These are phyloP conservation scores for Raffaelea albimanens DNA, from an alignment of 2,329 filamentous ascomycete species.

Conservation along the genomic window DNA sequence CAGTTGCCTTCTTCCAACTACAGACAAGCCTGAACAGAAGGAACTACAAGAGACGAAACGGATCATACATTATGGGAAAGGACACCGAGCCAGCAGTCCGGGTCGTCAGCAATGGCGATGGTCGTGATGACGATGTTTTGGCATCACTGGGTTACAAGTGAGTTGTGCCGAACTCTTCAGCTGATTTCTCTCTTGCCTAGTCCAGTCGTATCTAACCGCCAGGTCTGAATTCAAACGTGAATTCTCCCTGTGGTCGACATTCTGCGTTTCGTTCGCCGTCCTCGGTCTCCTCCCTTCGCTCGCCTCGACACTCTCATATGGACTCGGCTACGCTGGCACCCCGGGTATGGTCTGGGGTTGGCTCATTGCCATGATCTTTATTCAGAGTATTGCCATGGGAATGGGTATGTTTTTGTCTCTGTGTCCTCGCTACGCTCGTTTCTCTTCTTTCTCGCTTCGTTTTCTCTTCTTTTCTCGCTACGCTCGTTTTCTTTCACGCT, in stretches of 20 bases:
- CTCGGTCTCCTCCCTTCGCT: slow-evolving; percentile 63
- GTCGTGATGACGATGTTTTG: slow-evolving; percentile 47
- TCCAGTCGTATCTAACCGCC: neutral
- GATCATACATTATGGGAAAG: too few species aligned
- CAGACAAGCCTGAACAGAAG: too few species aligned
- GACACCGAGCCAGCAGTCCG: too few species aligned
- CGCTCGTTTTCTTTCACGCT: neutral
- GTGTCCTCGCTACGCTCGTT: neutral
- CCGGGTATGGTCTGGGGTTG: slow-evolving; percentile 68
- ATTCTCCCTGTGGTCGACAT: slow-evolving; percentile 65
- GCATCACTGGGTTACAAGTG: slow-evolving; percentile 46
- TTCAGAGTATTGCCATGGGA: slow-evolving; percentile 58
- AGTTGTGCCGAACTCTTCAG: neutral
- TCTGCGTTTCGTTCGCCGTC: slow-evolving; percentile 66
- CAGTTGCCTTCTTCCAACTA: too few species aligned
- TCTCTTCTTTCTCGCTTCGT: neutral
- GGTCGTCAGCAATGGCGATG: too few species aligned
- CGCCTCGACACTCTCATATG: slow-evolving; percentile 62
- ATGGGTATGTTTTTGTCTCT: slow-evolving; percentile 31
- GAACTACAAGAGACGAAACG: too few species aligned
- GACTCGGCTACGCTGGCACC: slow-evolving; percentile 42
- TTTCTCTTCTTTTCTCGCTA: neutral
- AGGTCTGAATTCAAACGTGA: slow-evolving; percentile 48
- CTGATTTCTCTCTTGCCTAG: too few species aligned
- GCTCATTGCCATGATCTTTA: slow-evolving; percentile 63